Evolutionary conservation across 129 eudicot genomes (phyloP), one percentile per base, ranked within the genome.

Genomic region (Tagetes erecta): DNA sequence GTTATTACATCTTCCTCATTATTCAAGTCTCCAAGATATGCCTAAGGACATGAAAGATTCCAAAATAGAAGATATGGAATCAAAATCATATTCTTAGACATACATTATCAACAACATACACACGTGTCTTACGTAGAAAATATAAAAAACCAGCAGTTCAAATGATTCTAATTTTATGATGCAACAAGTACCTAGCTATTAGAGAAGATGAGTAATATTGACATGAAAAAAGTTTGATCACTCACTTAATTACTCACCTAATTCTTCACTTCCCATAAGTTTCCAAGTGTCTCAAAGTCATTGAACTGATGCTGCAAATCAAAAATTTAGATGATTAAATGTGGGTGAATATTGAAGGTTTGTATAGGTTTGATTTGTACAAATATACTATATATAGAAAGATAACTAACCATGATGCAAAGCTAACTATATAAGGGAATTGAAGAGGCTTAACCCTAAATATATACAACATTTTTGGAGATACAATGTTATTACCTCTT

Each of bases 261-360:
- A 67, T 74, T 64, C 56, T 30, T 56, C 69, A 36, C 44, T 46
- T 51, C 90, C 83, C 87, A 80, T 70, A 57, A 50, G 51, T 71
- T 83, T 6, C 76, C 81, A 69, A 44, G 47, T 14, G 30, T 40
- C 65, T 79, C 70, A 62, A 81, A 68, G 37, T 81, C 76, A 13
- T 68, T 56, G 57, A 71, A 59, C 35, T 70, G 85, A 34, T 67
- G 77, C 92, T 87, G 92, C 85, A 87, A 83, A 12, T 37, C 66
- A 80, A 55, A 70, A 20, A 6, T 57, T 52, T 79, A 70, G 39
- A 50, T 34, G 20, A 39, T 40, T 39, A 59, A 51, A 45, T 63
- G 6, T 11, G 30, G 27, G 34, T 44, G 53, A 20, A 20, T 0
- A 20, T 20, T 20, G 27, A 20, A 20, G 27, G 27, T 20, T 20